Percentiles rank a stretch among this genome's conserved stretches.
phyloP scores from a whole-genome alignment of 176 grass and related monocot genomes.

The Aegilops speltoides region DNA sequence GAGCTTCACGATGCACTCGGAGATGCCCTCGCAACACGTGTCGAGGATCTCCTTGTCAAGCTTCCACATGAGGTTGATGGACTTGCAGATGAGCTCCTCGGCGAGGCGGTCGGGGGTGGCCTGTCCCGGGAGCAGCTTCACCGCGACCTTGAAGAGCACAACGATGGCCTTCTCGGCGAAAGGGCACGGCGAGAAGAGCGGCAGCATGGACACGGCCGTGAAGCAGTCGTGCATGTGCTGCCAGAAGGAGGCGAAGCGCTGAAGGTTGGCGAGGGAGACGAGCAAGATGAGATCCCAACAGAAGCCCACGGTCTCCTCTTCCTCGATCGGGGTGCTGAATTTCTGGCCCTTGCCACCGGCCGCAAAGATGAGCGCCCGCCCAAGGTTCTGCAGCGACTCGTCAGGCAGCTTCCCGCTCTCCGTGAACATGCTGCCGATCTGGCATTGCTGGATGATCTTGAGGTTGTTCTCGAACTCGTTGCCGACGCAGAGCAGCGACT shows the following conservation, averaged over 20 bases:
- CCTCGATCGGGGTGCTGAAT: constrained; percentile 88
- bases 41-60: constrained; percentile 92
- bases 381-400: constrained; percentile 81
- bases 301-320: constrained; percentile 81
- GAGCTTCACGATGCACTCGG: constrained; percentile 48
- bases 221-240: constrained; percentile 76
- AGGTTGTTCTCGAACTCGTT: constrained; percentile 90
- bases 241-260: constrained; percentile 72
- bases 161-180: constrained; percentile 90
- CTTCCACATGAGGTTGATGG: constrained; percentile 83
- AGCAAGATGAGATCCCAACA: constrained; percentile 78
- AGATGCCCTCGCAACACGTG: constrained; percentile 74
- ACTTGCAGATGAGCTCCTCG: constrained; percentile 85
- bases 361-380: constrained; percentile 70
- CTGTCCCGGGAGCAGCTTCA: constrained; percentile 40
- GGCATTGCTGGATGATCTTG: constrained; percentile 89
- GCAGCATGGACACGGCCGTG: constrained; percentile 61
- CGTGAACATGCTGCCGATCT: constrained; percentile 74
- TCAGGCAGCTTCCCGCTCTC: constrained; percentile 76
- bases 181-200: constrained; percentile 76
- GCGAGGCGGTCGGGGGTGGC: constrained; percentile 33
- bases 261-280: constrained; percentile 46
- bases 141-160: constrained; percentile 69
- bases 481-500: constrained; percentile 63
- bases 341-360: constrained; percentile 85